Evolutionary conservation across 352 stramenopile species (phyloP).

Genomic region (Phytophthora pistaciae): DNA sequence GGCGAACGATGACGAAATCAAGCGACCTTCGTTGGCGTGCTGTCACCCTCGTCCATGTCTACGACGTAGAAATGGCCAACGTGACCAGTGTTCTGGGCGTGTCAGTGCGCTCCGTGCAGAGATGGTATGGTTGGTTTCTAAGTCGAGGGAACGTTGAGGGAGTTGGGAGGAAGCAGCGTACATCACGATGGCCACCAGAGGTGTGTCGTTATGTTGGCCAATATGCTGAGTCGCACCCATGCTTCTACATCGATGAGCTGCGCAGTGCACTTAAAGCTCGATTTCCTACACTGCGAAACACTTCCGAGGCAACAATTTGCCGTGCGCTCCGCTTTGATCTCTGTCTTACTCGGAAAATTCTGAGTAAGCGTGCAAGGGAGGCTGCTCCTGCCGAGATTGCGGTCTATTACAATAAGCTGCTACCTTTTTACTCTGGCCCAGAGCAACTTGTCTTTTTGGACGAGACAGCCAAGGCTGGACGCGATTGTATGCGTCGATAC

Average conservation of each 20-base stretch:
- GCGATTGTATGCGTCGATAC: slow-evolving; percentile 13
- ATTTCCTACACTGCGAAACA: slow-evolving; percentile 6
- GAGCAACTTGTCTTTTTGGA: slow-evolving; percentile 15
- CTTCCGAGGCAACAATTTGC: slow-evolving; percentile 2
- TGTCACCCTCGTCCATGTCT: slow-evolving; percentile 2
- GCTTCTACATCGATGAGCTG: slow-evolving; percentile 15
- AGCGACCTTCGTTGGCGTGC: slow-evolving; percentile 9
- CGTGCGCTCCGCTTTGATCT: slow-evolving; percentile 10
- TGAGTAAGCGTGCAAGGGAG: slow-evolving; percentile 11
- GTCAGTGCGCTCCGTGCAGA: slow-evolving; percentile 5
- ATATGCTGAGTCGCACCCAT: slow-evolving; percentile 9
- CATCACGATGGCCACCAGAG: slow-evolving; percentile 4
- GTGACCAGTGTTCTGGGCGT: slow-evolving; percentile 6
- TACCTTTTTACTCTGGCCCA: slow-evolving; percentile 8
- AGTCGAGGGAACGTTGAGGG: slow-evolving; percentile 1
- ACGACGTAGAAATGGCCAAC: slow-evolving; percentile 3
- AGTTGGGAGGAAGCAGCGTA: neutral
- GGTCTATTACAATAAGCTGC: slow-evolving; percentile 15
- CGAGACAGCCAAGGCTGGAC: slow-evolving; percentile 9
- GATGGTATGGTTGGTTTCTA: slow-evolving; percentile 1
- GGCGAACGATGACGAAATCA: slow-evolving; percentile 6
- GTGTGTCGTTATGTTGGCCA: slow-evolving; percentile 7
- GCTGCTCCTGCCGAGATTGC: neutral
- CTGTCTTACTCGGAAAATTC: slow-evolving; percentile 3
- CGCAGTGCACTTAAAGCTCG: neutral